Evolutionary conservation across 2,329 filamentous ascomycete genomes (phyloP).

Genomic region (Aspergillus sp.): DNA sequence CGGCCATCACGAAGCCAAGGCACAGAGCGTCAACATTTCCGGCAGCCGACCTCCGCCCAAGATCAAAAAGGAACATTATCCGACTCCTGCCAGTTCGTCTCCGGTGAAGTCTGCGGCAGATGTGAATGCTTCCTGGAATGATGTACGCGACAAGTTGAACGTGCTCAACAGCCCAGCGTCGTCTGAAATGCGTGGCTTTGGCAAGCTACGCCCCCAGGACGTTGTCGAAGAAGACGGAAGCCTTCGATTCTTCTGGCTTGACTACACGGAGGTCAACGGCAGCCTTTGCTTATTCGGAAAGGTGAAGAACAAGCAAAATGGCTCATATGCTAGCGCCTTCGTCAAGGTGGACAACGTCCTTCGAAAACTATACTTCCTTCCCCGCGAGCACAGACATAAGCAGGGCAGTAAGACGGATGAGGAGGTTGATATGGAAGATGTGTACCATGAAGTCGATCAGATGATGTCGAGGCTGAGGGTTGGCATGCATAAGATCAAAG

Average conservation of each 20-base stretch:
- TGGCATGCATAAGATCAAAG: conserved; percentile 89
- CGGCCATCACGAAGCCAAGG: conserved; percentile 61
- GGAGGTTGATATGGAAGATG: conserved; percentile 80
- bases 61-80: conserved; percentile 66
- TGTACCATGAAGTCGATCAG: conserved; percentile 83
- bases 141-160: conserved; percentile 81
- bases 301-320: conserved; percentile 82
- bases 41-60: conserved; percentile 78
- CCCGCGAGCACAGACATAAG: conserved; percentile 63
- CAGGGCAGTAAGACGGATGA: conserved; percentile 70
- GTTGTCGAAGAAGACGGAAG: conserved; percentile 93
- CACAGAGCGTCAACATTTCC: conserved; percentile 77
- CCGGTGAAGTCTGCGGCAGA: conserved; percentile 62
- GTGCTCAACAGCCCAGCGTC: conserved; percentile 72
- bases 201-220: conserved; percentile 79
- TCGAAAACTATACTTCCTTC: conserved; percentile 89
- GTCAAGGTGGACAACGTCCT: conserved; percentile 94
- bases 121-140: conserved; percentile 84
- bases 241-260: conserved; percentile 93
- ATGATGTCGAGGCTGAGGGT: conserved; percentile 88
- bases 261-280: conserved; percentile 90
- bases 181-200: conserved; percentile 61
- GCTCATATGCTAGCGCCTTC: conserved; percentile 83
- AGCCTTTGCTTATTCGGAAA: conserved; percentile 94
- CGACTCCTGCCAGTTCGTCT: conserved; percentile 74